Evolutionary conservation across 2,329 filamentous ascomycete genomes (phyloP), one percentile per base, ranked within the genome.

Genomic region (Aspergillus sclerotialis): DNA sequence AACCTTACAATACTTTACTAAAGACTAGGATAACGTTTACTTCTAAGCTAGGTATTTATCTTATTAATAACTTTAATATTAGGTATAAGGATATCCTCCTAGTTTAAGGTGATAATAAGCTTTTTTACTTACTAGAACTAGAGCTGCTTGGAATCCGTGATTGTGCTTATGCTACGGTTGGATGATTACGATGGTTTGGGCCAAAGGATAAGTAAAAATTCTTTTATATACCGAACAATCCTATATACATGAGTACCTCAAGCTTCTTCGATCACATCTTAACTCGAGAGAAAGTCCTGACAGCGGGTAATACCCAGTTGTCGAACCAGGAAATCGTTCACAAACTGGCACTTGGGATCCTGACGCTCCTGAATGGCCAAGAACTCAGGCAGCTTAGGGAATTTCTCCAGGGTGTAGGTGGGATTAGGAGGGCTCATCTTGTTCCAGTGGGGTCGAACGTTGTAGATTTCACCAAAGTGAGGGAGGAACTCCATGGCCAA

Each of bases 31-130:
- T 81, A 76, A 67, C 69, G 0, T 81, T 81, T 40, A 80, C 78
- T 0, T 71, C 72, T 7, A 78, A 82, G 56, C 77, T 77, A 0
- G 78, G 77, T 0, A 70, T 81, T 19, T 81, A 82, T 49, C 56
- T 80, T 0, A 64, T 74, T 14, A 67, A 69, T 16, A 68, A 69
- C 30, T 81, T 81, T 50, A 77, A 77, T 0, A 75, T 80, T 1
- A 62, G 76, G 23, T 75, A 80, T 48, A 78, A 82, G 48, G 76
- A 81, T 47, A 65, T 80, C 6, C 68, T 78, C 33, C 57, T 80
- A 3, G 72, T 81, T 6, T 72, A 53, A 36, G 69, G 70, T 35
- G 50, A 68, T 33, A 73, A 68, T 0, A 64, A 72, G 33, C 70
- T 76, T 0, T 77, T 29, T 56, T 78, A 9, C 52, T 80, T 31